Base-by-base conservation (phyloP, 2,329 filamentous ascomycete species). In the Cordyceps farinosa region DNA sequence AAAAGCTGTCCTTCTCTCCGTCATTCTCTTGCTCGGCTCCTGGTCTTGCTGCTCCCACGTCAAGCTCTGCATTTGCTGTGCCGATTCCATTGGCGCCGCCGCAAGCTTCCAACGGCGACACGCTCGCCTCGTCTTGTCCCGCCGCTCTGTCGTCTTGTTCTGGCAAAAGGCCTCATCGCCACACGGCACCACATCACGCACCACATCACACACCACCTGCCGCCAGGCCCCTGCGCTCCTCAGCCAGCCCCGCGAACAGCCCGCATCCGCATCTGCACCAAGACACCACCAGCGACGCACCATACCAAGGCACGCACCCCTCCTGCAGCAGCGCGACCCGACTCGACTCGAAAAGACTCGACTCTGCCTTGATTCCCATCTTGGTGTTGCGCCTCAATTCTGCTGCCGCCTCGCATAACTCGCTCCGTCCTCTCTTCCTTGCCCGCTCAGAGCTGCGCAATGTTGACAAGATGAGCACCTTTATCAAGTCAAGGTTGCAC, bases 391-490 rank as follows among this genome's bases (percentile, higher is more conserved):
- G n/a, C 50, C 40, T 54, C 40, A 38, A 54, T 53, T 52, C 22
- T 15, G 6, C 42, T 13, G 40, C 22, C 56, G 13, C 56, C 34
- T 40, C 30, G 10, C 17, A 32, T 30, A 3, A 15, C 9, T 51
- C 47, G 61, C 61, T 29, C 36, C 44, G 6, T 29, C 54, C 22
- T 38, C 40, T 51, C 61, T 40, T 32, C 61, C 47, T 57, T 62
- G 61, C 61, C 61, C 17, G 53, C 61, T 58, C 61, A 38, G 53
- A 63, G 61, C 61, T 63, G 61, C 61, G 61, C 61, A 57, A 63
- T 63, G 61, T 63, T 53, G 61, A 58, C 45, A 63, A 51, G 47
- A 63, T 63, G 61, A 63, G 61, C 61, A 57, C 61, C 45, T 63
- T 57, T 63, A 56, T 63, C 61, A 63, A 63, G 54, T 53, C 61